Evolutionary conservation across 495 filamentous ascomycete species (phyloP), one percentile per base, ranked within the genome.

Genomic region (Hyaloscypha finlandica): DNA sequence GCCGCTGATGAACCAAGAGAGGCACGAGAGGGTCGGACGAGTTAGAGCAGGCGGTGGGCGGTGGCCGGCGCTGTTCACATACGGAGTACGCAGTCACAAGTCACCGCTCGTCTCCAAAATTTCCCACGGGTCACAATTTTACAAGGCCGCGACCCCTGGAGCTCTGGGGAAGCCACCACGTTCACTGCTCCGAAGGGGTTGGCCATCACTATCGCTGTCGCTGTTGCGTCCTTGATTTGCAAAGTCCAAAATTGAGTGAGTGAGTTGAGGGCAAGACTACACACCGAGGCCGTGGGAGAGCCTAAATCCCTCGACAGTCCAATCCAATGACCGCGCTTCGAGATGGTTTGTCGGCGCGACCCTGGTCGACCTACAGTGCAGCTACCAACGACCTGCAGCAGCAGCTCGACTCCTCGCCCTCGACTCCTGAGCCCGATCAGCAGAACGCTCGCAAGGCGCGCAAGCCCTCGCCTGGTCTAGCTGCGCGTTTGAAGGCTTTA

Each of bases 401-500:
- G 30, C 39, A 29, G 29, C 61, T 35, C 31, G 35, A 55, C 52
- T 61, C 65, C 8, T 19, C 14, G 22, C 29, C 64, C 8, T 52
- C 53, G 52, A n/a, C 60, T 19, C 48, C 53, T 45, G 60, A 65
- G 48, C 53, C 16, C n/a, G 65, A 66, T 9, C 39, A 64, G 42
- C 56, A 39, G 19, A 73, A 68, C 48, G 61, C 67, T 29, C 74
- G 73, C 65, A 75, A 78, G 65, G 74, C 79, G 51, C 81, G 86
- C 66, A 86, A 86, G 73, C 85, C 85, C 3, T 92, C 90, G 32
- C 90, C 91, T 52, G 90, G 89, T 29, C 81, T 94, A 25, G 89
- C 90, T 68, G 91, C 90, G 59, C 88, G 91, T 76, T 85, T 94
- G 64, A 92, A 90, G 73, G 82, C 89, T 48, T 78, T 94, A 53